Evolutionary conservation across 257 asterid species (phyloP).

Genomic region (Voacanga thouarsii): DNA sequence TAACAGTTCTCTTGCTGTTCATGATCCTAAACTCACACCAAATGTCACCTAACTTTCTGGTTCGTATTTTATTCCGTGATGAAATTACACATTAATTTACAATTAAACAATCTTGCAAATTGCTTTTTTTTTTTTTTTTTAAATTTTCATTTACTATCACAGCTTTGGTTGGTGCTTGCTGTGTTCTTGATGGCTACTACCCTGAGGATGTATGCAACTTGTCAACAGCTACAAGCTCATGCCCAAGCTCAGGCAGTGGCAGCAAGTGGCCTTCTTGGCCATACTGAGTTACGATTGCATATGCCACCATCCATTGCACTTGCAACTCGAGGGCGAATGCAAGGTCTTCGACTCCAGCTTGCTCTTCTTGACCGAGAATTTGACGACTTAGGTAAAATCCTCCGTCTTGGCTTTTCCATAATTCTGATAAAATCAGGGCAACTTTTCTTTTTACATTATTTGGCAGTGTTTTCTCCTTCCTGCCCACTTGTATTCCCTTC

Average conservation of each 20-base stretch:
- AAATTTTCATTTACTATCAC: conserved; percentile 7
- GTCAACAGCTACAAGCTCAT: conserved; percentile 99
- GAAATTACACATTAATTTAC: not conserved
- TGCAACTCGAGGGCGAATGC: conserved; percentile 92
- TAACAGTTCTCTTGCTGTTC: conserved; percentile 87
- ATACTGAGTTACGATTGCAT: conserved; percentile 89
- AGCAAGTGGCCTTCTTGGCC: conserved; percentile 94
- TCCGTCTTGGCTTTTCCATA: conserved; percentile 3
- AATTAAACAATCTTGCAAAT: not conserved
- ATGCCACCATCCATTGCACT: conserved; percentile 99
- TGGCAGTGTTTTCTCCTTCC: not conserved
- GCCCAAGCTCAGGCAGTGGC: conserved; percentile 99
- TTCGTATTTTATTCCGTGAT: conserved; percentile 36
- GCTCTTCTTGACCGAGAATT: conserved; percentile 99
- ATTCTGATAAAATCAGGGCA: conserved; percentile 4
- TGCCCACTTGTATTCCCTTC: not conserved
- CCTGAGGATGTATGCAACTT: conserved; percentile 96
- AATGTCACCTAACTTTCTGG: conserved; percentile 97
- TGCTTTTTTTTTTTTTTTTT: not conserved
- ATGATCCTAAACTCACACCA: conserved; percentile 98
- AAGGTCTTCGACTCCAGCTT: conserved; percentile 97
- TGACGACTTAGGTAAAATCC: conserved; percentile 74
- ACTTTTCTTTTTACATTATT: not conserved
- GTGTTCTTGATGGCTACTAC: conserved; percentile 92
- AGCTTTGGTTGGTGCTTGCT: conserved; percentile 99